Conservation (phyloP, 164 flowering plant species). For the Berberis vulgaris region DNA sequence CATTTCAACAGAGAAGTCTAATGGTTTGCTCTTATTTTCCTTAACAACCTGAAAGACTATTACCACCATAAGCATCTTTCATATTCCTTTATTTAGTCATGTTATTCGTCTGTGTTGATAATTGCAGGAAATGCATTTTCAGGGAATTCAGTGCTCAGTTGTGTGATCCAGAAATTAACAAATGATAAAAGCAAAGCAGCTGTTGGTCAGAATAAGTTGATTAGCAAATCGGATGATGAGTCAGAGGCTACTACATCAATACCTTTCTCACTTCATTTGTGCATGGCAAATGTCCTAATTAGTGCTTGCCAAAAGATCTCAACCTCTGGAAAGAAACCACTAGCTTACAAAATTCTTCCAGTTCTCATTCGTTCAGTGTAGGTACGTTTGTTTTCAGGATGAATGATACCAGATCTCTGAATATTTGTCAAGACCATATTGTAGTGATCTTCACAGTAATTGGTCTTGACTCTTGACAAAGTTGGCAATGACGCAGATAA, state of each 20-base stretch:
- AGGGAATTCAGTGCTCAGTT: conserved; percentile 22
- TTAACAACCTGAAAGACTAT: background rate
- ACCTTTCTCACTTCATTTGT: conserved; percentile 54
- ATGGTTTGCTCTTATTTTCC: conserved; percentile 13
- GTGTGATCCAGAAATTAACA: conserved; percentile 38
- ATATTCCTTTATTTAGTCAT: background rate
- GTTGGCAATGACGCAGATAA: conserved; percentile 27
- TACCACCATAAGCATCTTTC: background rate
- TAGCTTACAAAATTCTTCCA: conserved; percentile 42
- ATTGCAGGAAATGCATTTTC: conserved; percentile 29
- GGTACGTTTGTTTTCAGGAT: conserved; percentile 28
- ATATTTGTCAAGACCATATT: background rate
- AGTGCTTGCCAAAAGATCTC: conserved; percentile 81
- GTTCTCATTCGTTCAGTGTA: conserved; percentile 34
- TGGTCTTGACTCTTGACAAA: background rate
- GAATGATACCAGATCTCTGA: background rate
- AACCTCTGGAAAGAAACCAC: conserved; percentile 38
- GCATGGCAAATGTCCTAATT: conserved; percentile 92
- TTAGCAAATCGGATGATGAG: background rate
- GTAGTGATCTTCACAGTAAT: too few relatives aligned
- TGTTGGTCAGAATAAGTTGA: conserved; percentile 1
- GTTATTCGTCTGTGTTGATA: conserved; percentile 1
- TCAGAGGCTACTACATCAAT: conserved; percentile 5
- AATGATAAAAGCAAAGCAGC: conserved; percentile 10
- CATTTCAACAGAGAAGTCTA: conserved; percentile 8